A percentile compares a stretch with the other conserved stretches of the same genome.
phyloP scores from a whole-genome alignment of 1,284 basidiomycete species.

The Fomitopsis pinicola region DNA sequence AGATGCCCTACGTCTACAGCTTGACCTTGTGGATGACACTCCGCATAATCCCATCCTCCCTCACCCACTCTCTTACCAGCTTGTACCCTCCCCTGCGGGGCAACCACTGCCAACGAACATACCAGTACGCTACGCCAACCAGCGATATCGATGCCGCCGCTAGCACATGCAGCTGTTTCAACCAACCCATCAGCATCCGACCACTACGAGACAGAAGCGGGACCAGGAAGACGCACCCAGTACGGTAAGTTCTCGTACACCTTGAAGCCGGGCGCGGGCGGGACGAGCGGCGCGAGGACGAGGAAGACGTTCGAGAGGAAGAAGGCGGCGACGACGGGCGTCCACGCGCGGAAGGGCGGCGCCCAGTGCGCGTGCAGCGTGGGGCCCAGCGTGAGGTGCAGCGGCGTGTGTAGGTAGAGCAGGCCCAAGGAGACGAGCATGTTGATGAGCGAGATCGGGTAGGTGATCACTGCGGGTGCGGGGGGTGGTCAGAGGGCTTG shows the following conservation, averaged over 20 bases:
- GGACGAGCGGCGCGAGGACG: slow-evolving; percentile 52
- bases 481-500: slow-evolving; percentile 14
- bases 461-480: slow-evolving; percentile 41
- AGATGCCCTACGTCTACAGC: not conserved
- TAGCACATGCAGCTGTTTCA: slow-evolving; percentile 48
- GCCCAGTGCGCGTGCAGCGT: slow-evolving; percentile 48
- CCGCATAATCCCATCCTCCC: slow-evolving; percentile 34
- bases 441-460: slow-evolving; percentile 53
- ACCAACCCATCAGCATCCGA: not conserved
- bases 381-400: slow-evolving; percentile 23
- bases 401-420: slow-evolving; percentile 49
- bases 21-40: slow-evolving; percentile 16
- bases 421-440: slow-evolving; percentile 56
- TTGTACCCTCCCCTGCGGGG: slow-evolving; percentile 47
- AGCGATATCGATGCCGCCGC: slow-evolving; percentile 45
- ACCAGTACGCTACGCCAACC: slow-evolving; percentile 58
- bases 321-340: slow-evolving; percentile 45
- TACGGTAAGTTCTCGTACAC: slow-evolving; percentile 59
- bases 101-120: slow-evolving; percentile 49
- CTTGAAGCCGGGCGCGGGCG: slow-evolving; percentile 45
- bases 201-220: not conserved
- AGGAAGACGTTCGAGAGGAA: slow-evolving; percentile 63
- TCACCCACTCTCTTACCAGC: slow-evolving; percentile 42
- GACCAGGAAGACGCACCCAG: slow-evolving; percentile 41
- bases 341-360: slow-evolving; percentile 58